A percentile compares a stretch with the other conserved stretches of the same genome.
phyloP scores from a whole-genome alignment of 1,139 yeast genomes.

The Candida pseudoviswanathii region DNA sequence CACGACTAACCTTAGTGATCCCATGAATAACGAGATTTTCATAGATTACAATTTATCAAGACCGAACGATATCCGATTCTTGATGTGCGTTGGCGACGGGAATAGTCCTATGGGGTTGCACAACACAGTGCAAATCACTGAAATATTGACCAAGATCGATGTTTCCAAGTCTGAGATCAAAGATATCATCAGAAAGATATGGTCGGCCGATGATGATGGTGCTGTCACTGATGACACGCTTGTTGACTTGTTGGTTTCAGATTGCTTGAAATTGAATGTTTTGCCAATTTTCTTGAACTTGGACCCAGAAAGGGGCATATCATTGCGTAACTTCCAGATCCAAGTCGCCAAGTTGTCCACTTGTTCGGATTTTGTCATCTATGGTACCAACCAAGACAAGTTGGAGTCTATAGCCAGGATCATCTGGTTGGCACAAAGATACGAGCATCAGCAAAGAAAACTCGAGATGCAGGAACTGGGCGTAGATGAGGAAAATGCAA shows the following conservation, averaged over 20 bases:
- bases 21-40: constrained; percentile 8
- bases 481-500: background rate
- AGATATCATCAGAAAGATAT: constrained; percentile 24
- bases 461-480: background rate
- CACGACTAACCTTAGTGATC: constrained; percentile 1
- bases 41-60: constrained; percentile 15
- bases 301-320: constrained; percentile 70
- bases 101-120: constrained; percentile 36
- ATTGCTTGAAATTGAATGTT: constrained; percentile 45
- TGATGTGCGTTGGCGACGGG: constrained; percentile 51
- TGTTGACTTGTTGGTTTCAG: constrained; percentile 34
- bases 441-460: constrained; percentile 25
- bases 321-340: constrained; percentile 73
- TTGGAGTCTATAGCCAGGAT: constrained; percentile 51
- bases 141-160: constrained; percentile 55
- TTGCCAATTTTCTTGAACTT: constrained; percentile 57
- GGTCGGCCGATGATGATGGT: constrained; percentile 11
- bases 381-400: constrained; percentile 40
- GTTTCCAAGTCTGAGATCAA: constrained; percentile 37
- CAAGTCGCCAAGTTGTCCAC: constrained; percentile 73
- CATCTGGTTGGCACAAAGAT: constrained; percentile 56
- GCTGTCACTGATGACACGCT: constrained; percentile 6
- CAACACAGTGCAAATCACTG: constrained; percentile 64
- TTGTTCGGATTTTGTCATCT: constrained; percentile 70
- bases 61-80: constrained; percentile 36